Evolutionary conservation across 257 asterid species (phyloP).

Genomic region (Schizonepeta tenuifolia): DNA sequence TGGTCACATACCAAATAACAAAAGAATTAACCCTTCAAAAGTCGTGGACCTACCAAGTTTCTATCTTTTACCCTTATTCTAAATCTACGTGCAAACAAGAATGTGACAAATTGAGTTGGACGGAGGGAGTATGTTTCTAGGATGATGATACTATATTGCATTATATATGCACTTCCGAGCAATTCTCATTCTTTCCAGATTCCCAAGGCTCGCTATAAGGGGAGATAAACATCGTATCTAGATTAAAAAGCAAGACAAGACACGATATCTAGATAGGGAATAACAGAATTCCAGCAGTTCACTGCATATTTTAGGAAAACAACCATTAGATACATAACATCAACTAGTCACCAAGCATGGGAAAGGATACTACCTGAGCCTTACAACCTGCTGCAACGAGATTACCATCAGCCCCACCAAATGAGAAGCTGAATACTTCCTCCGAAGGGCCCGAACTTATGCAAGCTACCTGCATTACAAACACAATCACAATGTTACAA

Average conservation of each 20-base stretch:
- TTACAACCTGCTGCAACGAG: slow-evolving; percentile 86
- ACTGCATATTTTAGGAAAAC: background rate
- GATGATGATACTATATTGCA: no score
- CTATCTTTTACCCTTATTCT: no score
- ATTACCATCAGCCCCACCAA: slow-evolving; percentile 75
- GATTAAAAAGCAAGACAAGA: background rate
- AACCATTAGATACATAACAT: no score
- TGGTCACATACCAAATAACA: no score
- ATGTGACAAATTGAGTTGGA: no score
- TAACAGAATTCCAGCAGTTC: background rate
- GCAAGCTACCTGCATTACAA: slow-evolving; percentile 66
- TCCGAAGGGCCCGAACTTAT: slow-evolving; percentile 64
- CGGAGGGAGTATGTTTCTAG: background rate
- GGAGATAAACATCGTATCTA: background rate
- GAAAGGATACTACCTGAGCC: slow-evolving; percentile 57
- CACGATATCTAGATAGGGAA: background rate
- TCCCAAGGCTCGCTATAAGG: background rate
- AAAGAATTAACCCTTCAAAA: no score
- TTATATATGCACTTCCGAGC: slow-evolving; percentile 19
- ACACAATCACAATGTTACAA: background rate
- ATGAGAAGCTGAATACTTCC: slow-evolving; percentile 88
- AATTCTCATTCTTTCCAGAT: background rate
- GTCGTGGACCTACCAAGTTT: no score
- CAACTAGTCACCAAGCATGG: background rate
- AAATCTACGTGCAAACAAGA: no score